Evolutionary conservation across 176 grass and related monocot species (phyloP), one percentile per base, ranked within the genome.

Genomic region (Phragmites australis): DNA sequence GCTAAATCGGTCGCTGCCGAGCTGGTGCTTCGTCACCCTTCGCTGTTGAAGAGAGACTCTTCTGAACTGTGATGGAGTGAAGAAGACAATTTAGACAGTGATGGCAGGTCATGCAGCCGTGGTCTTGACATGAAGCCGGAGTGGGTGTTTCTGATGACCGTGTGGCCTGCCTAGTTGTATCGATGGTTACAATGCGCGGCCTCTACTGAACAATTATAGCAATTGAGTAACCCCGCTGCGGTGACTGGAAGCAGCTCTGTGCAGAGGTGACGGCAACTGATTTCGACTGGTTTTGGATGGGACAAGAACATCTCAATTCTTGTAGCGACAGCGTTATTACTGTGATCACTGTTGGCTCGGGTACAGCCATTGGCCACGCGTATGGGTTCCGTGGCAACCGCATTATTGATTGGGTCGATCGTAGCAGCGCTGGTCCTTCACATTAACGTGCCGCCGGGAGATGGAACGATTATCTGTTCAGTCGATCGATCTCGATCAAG

Each of bases 21-120:
- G 42, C 11, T 43, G 50, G 47, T 44, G 73, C 74, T 5, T 71
- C 37, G 73, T 75, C 70, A 51, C 21, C 51, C 10, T 82, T 46
- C 50, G 66, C 60, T 18, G 46, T 18, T 4, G 26, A n/a, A 18
- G 16, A 12, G 45, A 13, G 39, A 19, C 49, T 14, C n/a, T 43
- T 65, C 17, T 17, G 22, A 63, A 76, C 34, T 2, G 27, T 45
- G 42, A 68, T 25, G 39, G 6, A 19, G 22, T 48, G 71, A 19
- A 21, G 27, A 78, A 1, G 72, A 18, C 30, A 52, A 19, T 62
- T 60, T 30, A 41, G 62, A 65, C 32, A 6, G 32, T 14, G 41
- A 31, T 21, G 22, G 42, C 25, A 18, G 44, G 21, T 26, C n/a
- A 45, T n/a, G n/a, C n/a, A n/a, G n/a, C n/a, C n/a, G n/a, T n/a